Percentiles rank a stretch among this genome's conserved stretches.
Conservation (phyloP, 331 rosid genomes). For the Stylosanthes scabra region DNA sequence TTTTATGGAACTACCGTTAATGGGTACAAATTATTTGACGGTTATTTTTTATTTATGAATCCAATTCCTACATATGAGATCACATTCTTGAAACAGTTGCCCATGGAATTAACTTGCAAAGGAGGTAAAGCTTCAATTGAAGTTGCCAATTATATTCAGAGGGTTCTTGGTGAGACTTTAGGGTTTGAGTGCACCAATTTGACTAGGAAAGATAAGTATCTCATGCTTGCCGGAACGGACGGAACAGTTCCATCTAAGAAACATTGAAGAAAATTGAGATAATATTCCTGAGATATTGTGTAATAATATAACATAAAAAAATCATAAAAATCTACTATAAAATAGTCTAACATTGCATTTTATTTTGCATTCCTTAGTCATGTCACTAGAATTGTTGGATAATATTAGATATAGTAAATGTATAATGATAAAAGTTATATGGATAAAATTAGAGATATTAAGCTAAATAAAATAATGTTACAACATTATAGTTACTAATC, state of each 20-base stretch:
- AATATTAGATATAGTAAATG: too few species aligned
- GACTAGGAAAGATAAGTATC: constrained; percentile 77
- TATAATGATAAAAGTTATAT: too few species aligned
- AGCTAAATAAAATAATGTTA: too few species aligned
- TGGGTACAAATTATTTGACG: constrained; percentile 93
- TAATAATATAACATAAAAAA: too few species aligned
- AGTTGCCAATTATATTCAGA: constrained; percentile 82
- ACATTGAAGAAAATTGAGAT: too few species aligned
- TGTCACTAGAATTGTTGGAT: too few species aligned
- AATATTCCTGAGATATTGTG: too few species aligned
- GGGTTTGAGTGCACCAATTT: constrained; percentile 79
- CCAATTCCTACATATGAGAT: constrained; percentile 83
- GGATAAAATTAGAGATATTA: too few species aligned
- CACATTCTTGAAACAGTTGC: constrained; percentile 67
- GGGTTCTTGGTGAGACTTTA: constrained; percentile 64
- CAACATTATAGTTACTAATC: too few species aligned
- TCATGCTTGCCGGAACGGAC: constrained; percentile 81
- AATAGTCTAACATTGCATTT: too few species aligned
- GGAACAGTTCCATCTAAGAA: constrained; percentile 49
- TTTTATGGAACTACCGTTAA: constrained; percentile 80
- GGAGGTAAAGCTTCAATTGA: constrained; percentile 73
- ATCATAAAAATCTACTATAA: too few species aligned
- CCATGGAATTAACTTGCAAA: constrained; percentile 60
- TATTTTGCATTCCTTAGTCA: too few species aligned
- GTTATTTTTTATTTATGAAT: constrained; percentile 85